Evolutionary conservation across 2,329 filamentous ascomycete species (phyloP).

Genomic region (Lachnum nothofagi): DNA sequence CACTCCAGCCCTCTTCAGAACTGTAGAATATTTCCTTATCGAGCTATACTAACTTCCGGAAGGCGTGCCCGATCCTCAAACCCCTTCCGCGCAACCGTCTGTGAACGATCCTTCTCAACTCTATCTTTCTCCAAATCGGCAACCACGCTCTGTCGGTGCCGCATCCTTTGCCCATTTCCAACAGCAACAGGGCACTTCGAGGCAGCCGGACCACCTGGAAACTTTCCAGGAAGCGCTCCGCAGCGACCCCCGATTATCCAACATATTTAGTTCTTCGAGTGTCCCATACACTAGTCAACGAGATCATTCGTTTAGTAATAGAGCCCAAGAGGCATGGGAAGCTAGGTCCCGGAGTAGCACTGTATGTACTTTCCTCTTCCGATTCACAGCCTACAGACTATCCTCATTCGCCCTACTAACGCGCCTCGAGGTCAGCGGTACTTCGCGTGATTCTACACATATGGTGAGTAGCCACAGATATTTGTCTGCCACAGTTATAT

Average conservation of each 20-base stretch:
- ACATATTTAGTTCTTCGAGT: constrained; percentile 4
- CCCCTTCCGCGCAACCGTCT: constrained; percentile 43
- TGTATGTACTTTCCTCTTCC: constrained; percentile 16
- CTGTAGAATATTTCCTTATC: no score
- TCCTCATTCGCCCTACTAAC: neutral
- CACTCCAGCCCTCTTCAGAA: no score
- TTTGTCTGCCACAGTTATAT: neutral
- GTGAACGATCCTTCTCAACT: constrained; percentile 6
- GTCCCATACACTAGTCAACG: constrained; percentile 3
- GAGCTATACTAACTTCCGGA: no score
- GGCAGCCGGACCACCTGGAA: neutral
- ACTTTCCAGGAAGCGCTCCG: constrained; percentile 6
- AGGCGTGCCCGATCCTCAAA: constrained; percentile 66
- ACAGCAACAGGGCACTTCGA: neutral
- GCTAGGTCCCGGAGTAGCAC: constrained; percentile 27
- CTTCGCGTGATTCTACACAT: constrained; percentile 4
- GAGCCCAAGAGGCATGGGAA: constrained; percentile 12
- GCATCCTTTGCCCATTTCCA: constrained; percentile 9
- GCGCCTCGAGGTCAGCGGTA: constrained; percentile 4
- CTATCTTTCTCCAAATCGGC: constrained; percentile 6
- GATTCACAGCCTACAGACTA: neutral
- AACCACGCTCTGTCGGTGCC: constrained; percentile 21
- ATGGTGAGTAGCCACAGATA: constrained; percentile 3
- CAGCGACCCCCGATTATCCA: constrained; percentile 7
- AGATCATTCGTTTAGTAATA: constrained; percentile 9